Conservation (phyloP, 2,329 filamentous ascomycete species). For the Cercospora zeae-maydis region DNA sequence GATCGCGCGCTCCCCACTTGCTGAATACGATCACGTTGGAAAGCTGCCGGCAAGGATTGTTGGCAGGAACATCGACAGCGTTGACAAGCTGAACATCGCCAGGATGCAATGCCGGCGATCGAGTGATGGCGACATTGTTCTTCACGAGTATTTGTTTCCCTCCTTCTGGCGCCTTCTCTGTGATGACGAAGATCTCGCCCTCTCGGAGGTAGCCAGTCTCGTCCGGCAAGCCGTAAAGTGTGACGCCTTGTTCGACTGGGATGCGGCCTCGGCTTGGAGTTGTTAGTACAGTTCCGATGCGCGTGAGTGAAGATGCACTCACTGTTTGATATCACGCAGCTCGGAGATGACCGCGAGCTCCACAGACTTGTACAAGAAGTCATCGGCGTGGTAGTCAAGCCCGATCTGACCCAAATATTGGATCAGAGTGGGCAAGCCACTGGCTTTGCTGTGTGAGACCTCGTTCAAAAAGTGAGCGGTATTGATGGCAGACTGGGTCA, state of each 20-base stretch:
- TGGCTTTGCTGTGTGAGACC: slow-evolving; percentile 58
- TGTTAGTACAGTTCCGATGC: neutral
- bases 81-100: slow-evolving; percentile 69
- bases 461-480: slow-evolving; percentile 64
- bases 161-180: slow-evolving; percentile 40
- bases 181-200: slow-evolving; percentile 65
- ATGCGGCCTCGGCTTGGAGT: slow-evolving; percentile 56
- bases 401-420: slow-evolving; percentile 55
- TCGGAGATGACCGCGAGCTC: slow-evolving; percentile 68
- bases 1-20: slow-evolving; percentile 64
- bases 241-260: slow-evolving; percentile 65
- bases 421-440: slow-evolving; percentile 62
- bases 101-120: slow-evolving; percentile 77
- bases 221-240: slow-evolving; percentile 79
- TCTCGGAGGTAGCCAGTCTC: slow-evolving; percentile 67
- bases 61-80: slow-evolving; percentile 56
- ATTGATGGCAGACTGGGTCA: slow-evolving; percentile 57
- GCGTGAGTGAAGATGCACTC: slow-evolving; percentile 31
- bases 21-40: slow-evolving; percentile 78
- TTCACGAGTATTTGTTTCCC: slow-evolving; percentile 34
- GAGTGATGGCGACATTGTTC: slow-evolving; percentile 61
- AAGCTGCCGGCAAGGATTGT: slow-evolving; percentile 60
- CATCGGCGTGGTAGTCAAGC: slow-evolving; percentile 64
- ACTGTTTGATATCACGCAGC: slow-evolving; percentile 72
- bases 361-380: slow-evolving; percentile 66